Base-by-base conservation (phyloP, 1,284 basidiomycete species). In the Fomitopsis betulina region DNA sequence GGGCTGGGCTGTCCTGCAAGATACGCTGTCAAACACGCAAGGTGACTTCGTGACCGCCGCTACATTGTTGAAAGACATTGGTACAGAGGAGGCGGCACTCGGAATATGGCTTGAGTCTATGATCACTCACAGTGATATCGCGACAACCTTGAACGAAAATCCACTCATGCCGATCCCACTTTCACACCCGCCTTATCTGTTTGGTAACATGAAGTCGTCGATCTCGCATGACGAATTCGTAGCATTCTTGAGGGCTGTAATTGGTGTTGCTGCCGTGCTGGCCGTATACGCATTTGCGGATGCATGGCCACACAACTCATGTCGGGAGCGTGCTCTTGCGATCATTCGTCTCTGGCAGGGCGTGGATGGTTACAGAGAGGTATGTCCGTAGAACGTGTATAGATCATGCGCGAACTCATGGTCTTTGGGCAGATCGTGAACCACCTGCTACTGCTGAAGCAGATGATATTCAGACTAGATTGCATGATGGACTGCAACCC, bases 251-350 rank as follows among this genome's bases (percentile, higher is more conserved):
- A 78, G 85, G 59, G 85, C 85, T 0, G 84, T 80, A 60, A 72
- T 91, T 50, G 89, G 89, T 7, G 77, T 91, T 4, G 78, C 84
- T 3, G 78, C 79, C 51, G 83, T 89, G 10, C 71, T 92, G n/a
- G 84, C 84, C 1, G 86, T 89, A n/a, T 86, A 85, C 66, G 86
- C 86, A 7, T 92, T 88, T 86, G 82, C 89, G 19, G 89, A 91
- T 65, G 87, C 86, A 67, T 73, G 89, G n/a, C 85, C 85, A 1
- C 80, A 85, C 60, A 79, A 82, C 58, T 69, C 71, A 17, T 87
- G 86, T 65, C 78, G 86, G 8, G 85, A 88, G 63, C 79, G 84
- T 47, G 77, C 80, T 0, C 69, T 91, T 8, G 81, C 79, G 9
- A 77, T 90, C 12, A 59, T 91, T 54, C 78, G 82, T 17, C 61